These are phyloP conservation scores for Aspergillus jensenii DNA, from an alignment of 2,329 filamentous ascomycete genomes.

Conservation along the genomic window DNA sequence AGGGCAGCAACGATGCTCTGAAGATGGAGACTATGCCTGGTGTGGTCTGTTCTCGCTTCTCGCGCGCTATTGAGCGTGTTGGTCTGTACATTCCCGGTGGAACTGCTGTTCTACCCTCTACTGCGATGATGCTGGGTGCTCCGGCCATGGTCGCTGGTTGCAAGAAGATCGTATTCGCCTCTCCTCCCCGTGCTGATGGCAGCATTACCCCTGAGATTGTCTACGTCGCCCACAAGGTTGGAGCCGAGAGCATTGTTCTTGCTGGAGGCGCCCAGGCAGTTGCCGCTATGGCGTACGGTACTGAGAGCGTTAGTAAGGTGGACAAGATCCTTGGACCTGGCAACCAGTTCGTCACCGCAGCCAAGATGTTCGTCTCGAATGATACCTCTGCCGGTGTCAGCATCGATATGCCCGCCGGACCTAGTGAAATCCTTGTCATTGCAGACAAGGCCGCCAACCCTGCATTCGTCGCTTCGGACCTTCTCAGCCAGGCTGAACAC, in stretches of 20 bases:
- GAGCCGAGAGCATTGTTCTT: conserved; percentile 91
- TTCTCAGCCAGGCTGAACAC: conserved; percentile 94
- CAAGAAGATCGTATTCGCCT: conserved; percentile 89
- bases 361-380: conserved; percentile 97
- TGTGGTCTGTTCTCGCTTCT: conserved; percentile 90
- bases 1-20: conserved; percentile 72
- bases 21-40: conserved; percentile 97
- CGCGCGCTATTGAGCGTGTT: conserved; percentile 89
- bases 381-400: conserved; percentile 92
- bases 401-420: conserved; percentile 98
- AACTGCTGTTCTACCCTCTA: conserved; percentile 94
- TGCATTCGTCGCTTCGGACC: conserved; percentile 90
- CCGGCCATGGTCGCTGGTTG: conserved; percentile 97
- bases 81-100: conserved; percentile 94
- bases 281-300: conserved; percentile 95
- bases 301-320: conserved; percentile 89
- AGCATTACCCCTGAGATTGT: conserved; percentile 95
- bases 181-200: conserved; percentile 84
- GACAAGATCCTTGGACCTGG: conserved; percentile 98
- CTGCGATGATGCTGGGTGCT: conserved; percentile 95
- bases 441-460: conserved; percentile 87
- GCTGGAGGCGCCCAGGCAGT: conserved; percentile 95
- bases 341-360: conserved; percentile 97
- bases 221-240: conserved; percentile 94
- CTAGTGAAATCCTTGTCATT: conserved; percentile 93